Base-by-base conservation (phyloP, 164 flowering plant species). In the Magnolia officinalis region DNA sequence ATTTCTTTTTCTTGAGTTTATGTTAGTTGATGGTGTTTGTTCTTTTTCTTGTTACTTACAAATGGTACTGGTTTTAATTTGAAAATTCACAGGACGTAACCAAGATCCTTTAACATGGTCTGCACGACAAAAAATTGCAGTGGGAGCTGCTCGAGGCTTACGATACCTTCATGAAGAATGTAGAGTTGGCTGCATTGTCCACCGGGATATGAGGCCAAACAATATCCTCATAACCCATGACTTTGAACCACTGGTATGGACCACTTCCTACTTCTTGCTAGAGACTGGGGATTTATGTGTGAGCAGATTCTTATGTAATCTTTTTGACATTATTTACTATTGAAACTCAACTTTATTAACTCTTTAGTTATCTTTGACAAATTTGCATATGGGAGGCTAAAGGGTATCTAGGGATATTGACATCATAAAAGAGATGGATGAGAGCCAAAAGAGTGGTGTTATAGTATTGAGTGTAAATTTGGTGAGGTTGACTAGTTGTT, bases 151-250 rank as follows among this genome's bases (percentile, higher is more conserved):
- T 81, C 83, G 99, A 75, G 98, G 99, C 19, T 81, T 96, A 88
- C 88, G 99, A 79, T 96, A 96, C 78, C 96, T 94, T 75, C 99
- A 96, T 70, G 98, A 96, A 81, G 99, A 94, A 80, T 96, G 99
- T 77, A 85, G 99, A 85, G 98, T 96, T 58, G 99, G 99, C 16
- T 94, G 98, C 72, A 96, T 96, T 77, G 95, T 96, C 59, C 99
- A 96, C 75, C 91, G 96, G 21, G 99, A 96, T 80, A 81, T 96
- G 96, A 87, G 99, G 75, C 99, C 99, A 10, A 96, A 94, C 84
- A 96, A 96, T 81, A 92, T 96, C 78, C 95, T 96, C n/a, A 80
- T 96, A 72, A 96, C 99, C 66, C 99, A 96, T 86, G 99, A 94
- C 81, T 96, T 90, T 84, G 96, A 94, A 75, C 92, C 97, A 76